Conservation (phyloP, 208 protist genomes). For the Naegleria gruberi region DNA sequence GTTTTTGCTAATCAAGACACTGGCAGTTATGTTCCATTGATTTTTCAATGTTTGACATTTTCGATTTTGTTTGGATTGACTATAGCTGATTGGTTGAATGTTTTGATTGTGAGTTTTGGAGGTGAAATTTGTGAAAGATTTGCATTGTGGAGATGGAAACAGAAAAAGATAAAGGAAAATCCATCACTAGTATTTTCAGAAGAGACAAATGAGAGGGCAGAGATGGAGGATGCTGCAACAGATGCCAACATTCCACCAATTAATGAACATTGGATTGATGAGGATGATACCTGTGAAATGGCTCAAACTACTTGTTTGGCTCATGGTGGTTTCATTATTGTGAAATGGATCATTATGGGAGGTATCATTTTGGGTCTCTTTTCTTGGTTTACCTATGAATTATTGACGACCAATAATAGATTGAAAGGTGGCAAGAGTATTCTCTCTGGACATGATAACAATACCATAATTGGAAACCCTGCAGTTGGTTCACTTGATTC, state of each 20-base stretch:
- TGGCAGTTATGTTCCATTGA: neutral
- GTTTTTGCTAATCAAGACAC: no score
- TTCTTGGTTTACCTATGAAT: neutral
- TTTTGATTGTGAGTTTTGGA: neutral
- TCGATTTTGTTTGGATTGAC: neutral
- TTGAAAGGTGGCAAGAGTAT: no score
- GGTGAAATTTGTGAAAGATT: neutral
- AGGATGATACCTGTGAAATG: neutral
- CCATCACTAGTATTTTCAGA: neutral
- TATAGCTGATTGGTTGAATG: neutral
- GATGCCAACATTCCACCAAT: neutral
- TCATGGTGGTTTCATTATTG: neutral
- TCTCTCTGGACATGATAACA: no score
- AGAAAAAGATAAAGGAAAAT: neutral
- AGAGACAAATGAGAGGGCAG: neutral
- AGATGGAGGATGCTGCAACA: neutral
- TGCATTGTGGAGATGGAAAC: neutral
- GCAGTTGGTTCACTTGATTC: no score
- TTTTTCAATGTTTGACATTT: neutral
- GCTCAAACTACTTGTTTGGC: neutral
- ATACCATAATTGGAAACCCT: no score
- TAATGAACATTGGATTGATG: neutral
- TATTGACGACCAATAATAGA: neutral
- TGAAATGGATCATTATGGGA: neutral
- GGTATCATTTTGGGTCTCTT: neutral